phyloP scores from a whole-genome alignment of 129 eudicot genomes.

The Erigeron canadensis region DNA sequence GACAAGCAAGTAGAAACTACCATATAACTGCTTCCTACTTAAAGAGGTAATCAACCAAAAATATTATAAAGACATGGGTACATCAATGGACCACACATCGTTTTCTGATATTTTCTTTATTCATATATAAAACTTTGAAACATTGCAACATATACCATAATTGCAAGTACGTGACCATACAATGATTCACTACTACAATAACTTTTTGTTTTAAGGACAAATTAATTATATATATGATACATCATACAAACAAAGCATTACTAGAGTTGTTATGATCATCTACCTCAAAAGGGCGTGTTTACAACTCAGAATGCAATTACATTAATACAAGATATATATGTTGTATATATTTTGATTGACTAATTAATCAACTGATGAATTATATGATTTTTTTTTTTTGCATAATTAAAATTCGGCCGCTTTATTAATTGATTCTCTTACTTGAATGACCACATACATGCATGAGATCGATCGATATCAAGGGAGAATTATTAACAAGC shows the following conservation, averaged over 20 bases:
- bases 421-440: constrained; percentile 3
- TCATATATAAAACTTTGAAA: constrained; percentile 34
- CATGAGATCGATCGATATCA: not conserved
- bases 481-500: constrained; percentile 5
- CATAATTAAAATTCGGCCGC: too few relatives aligned
- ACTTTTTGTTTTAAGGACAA: constrained; percentile 22
- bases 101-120: constrained; percentile 34
- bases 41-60: constrained; percentile 46
- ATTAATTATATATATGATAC: constrained; percentile 32
- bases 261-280: constrained; percentile 33
- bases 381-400: too few relatives aligned
- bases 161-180: constrained; percentile 41
- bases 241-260: constrained; percentile 33
- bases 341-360: not conserved
- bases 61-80: constrained; percentile 38
- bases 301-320: constrained; percentile 22
- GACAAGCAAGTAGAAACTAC: constrained; percentile 45
- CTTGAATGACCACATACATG: constrained; percentile 19
- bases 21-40: constrained; percentile 41
- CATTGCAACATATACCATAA: constrained; percentile 30
- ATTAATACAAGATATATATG: constrained; percentile 10
- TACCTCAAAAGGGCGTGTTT: constrained; percentile 18
- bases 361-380: too few relatives aligned
- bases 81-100: constrained; percentile 46
- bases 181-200: constrained; percentile 36